phyloP scores from a whole-genome alignment of 2,329 filamentous ascomycete genomes.

The Claviceps paspali region DNA sequence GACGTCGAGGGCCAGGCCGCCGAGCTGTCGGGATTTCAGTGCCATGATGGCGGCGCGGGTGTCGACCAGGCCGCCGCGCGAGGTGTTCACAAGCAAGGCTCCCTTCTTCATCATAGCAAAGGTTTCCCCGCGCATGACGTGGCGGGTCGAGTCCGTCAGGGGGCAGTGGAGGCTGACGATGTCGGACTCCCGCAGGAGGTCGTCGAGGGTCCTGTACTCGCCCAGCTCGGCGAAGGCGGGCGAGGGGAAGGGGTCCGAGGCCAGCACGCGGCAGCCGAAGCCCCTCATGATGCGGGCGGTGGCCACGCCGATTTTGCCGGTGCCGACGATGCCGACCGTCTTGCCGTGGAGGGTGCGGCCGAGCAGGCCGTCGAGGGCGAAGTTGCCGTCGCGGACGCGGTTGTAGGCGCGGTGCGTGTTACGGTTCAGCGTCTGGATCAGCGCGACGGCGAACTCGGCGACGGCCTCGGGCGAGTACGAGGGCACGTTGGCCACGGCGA shows the following conservation, averaged over 20 bases:
- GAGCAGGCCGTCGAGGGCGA: constrained; percentile 47
- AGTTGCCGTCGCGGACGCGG: constrained; percentile 54
- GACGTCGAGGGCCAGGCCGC: constrained; percentile 50
- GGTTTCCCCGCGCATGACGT: constrained; percentile 41
- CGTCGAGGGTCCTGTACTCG: constrained; percentile 36
- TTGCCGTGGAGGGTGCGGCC: constrained; percentile 47
- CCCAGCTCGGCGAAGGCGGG: constrained; percentile 34
- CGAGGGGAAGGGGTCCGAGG: constrained; percentile 40
- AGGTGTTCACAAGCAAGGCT: constrained; percentile 52
- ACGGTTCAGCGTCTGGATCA: constrained; percentile 52
- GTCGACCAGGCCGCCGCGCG: constrained; percentile 48
- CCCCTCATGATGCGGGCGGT: constrained; percentile 46
- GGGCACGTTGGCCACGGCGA: constrained; percentile 52
- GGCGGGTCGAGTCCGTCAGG: constrained; percentile 40
- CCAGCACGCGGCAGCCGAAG: constrained; percentile 48
- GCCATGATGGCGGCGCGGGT: constrained; percentile 43
- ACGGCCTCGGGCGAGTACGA: constrained; percentile 56
- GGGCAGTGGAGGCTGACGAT: constrained; percentile 54
- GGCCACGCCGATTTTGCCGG: constrained; percentile 49
- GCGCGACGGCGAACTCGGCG: constrained; percentile 52
- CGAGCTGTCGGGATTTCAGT: constrained; percentile 44
- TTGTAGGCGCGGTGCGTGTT: constrained; percentile 54
- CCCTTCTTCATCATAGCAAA: constrained; percentile 41
- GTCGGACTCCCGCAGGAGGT: constrained; percentile 39
- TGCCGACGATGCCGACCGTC: constrained; percentile 51